Evolutionary conservation across 805 yeast genomes (phyloP).

Genomic region (Kuraishia cidri): DNA sequence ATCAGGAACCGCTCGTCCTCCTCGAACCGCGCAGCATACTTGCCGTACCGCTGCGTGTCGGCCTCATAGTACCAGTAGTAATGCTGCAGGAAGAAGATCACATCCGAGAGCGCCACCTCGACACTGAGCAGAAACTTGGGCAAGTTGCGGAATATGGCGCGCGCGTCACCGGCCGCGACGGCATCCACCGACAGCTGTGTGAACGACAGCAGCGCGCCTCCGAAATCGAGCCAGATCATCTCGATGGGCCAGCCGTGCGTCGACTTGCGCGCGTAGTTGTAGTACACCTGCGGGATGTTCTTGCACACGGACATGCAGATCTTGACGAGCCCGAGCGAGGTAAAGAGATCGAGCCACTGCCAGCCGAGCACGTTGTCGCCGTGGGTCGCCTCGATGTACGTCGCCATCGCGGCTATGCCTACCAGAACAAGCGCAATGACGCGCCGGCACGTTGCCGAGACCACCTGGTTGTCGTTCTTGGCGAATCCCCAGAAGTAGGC

Average conservation of each 20-base stretch:
- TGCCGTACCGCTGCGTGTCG: conserved; percentile 14
- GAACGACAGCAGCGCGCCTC: conserved; percentile 20
- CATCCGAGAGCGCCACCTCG: conserved; percentile 20
- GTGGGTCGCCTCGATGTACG: conserved; percentile 8
- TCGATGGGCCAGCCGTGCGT: conserved; percentile 28
- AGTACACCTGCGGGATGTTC: conserved; percentile 23
- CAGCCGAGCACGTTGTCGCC: conserved; percentile 6
- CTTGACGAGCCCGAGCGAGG: conserved; percentile 21
- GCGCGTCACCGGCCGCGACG: conserved; percentile 10
- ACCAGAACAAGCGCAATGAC: conserved; percentile 3
- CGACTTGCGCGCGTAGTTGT: conserved; percentile 22
- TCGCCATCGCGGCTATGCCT: conserved; percentile 6
- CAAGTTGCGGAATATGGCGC: conserved; percentile 16
- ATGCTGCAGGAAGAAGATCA: conserved; percentile 21
- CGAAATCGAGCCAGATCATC: conserved; percentile 22
- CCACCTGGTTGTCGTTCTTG: conserved; percentile 19
- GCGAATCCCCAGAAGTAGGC: conserved; percentile 23
- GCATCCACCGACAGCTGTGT: conserved; percentile 21
- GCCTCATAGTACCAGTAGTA: conserved; percentile 17
- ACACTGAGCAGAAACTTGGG: conserved; percentile 21
- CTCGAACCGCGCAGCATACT: conserved; percentile 12
- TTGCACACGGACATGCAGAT: conserved; percentile 23
- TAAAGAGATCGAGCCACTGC: conserved; percentile 22
- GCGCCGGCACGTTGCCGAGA: conserved; percentile 12
- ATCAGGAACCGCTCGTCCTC: conserved; percentile 21